Evolutionary conservation across 495 filamentous ascomycete genomes (phyloP).

Genomic region (Penicillium ochrochloron): DNA sequence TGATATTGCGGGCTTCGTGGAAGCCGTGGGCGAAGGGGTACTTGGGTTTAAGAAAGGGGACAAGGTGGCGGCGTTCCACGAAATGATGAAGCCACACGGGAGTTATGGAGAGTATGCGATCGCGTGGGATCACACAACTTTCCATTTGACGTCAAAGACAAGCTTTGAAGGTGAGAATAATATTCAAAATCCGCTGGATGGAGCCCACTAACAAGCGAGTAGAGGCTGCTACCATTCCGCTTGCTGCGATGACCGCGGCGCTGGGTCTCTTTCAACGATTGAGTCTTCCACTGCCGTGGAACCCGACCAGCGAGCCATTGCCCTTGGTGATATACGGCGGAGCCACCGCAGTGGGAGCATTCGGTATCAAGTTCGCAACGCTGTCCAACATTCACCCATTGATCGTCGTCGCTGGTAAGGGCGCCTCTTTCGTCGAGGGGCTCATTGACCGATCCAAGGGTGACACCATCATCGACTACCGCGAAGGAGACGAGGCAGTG

Average conservation of each 20-base stretch:
- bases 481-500: constrained; percentile 42
- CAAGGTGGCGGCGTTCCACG: constrained; percentile 71
- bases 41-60: constrained; percentile 68
- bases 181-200: background rate
- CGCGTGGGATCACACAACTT: constrained; percentile 65
- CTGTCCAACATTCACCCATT: constrained; percentile 73
- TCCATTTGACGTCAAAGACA: constrained; percentile 58
- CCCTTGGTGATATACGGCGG: constrained; percentile 74
- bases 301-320: constrained; percentile 41
- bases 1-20: constrained; percentile 69
- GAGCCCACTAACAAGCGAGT: background rate
- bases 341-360: constrained; percentile 68
- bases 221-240: constrained; percentile 71
- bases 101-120: constrained; percentile 74
- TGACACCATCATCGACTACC: constrained; percentile 74
- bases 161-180: constrained; percentile 6
- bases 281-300: constrained; percentile 68
- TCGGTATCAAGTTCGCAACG: constrained; percentile 68
- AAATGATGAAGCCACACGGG: constrained; percentile 57
- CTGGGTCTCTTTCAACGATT: constrained; percentile 64
- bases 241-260: constrained; percentile 76
- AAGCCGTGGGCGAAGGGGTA: constrained; percentile 60
- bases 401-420: constrained; percentile 69
- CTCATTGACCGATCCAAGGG: constrained; percentile 68
- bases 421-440: constrained; percentile 57